Conservation (phyloP, 768 basidiomycete species). For the Boletus sp. region DNA sequence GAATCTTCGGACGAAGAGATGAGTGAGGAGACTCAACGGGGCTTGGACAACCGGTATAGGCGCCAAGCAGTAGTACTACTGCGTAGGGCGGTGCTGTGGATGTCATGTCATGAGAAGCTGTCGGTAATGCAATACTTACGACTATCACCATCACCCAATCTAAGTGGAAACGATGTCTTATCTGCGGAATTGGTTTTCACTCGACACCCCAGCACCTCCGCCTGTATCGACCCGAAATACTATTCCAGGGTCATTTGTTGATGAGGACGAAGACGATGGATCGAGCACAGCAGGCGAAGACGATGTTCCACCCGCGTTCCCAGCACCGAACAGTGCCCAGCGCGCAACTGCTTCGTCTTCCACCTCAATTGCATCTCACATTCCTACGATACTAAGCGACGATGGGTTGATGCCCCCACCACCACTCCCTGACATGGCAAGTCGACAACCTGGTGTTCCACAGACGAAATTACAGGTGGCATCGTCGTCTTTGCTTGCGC, state of each 20-base stretch:
- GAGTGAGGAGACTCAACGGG: background rate
- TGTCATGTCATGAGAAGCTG: too few relatives aligned
- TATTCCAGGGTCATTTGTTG: slow-evolving; percentile 25
- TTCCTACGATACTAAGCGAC: slow-evolving; percentile 42
- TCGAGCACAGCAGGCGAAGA: slow-evolving; percentile 46
- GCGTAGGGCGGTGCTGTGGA: too few relatives aligned
- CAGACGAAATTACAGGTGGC: slow-evolving; percentile 19
- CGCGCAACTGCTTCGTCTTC: slow-evolving; percentile 39
- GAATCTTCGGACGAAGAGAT: background rate
- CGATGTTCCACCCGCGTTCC: slow-evolving; percentile 72
- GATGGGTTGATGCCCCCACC: slow-evolving; percentile 53
- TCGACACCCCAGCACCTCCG: slow-evolving; percentile 24
- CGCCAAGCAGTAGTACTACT: background rate
- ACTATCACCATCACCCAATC: too few relatives aligned
- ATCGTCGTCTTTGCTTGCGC: slow-evolving; percentile 50
- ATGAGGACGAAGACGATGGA: slow-evolving; percentile 36
- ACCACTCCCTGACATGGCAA: slow-evolving; percentile 42
- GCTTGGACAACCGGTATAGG: background rate
- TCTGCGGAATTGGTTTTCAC: slow-evolving; percentile 56
- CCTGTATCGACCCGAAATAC: background rate
- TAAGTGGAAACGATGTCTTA: too few relatives aligned
- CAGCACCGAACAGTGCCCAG: slow-evolving; percentile 69
- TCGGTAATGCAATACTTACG: too few relatives aligned
- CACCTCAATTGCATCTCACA: background rate
- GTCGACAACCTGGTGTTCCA: slow-evolving; percentile 32